Conservation (phyloP, 805 yeast genomes). For the Lipomyces sp. region DNA sequence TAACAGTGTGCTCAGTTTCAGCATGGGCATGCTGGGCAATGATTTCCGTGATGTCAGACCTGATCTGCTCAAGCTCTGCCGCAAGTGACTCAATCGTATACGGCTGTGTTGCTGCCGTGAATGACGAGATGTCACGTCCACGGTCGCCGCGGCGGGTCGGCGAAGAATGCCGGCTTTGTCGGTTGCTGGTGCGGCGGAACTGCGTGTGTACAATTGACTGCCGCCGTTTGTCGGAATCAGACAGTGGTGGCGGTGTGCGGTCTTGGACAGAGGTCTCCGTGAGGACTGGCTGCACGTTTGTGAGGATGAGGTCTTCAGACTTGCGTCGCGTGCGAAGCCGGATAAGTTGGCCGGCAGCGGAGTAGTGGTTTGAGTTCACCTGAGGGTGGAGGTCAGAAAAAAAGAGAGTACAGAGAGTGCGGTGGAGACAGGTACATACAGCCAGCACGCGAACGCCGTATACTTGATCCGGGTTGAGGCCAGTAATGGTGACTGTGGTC, state of each 20-base stretch:
- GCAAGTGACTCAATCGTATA: conserved; percentile 39
- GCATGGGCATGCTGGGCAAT: conserved; percentile 30
- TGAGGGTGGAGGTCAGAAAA: not conserved
- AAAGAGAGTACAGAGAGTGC: not conserved
- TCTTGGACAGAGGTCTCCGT: conserved; percentile 6
- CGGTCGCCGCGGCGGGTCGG: conserved; percentile 7
- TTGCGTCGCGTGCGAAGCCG: conserved; percentile 33
- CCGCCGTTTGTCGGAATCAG: not conserved
- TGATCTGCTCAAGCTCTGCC: conserved; percentile 38
- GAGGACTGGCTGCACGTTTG: conserved; percentile 25
- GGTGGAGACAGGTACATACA: conserved; percentile 21
- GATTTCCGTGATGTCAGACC: conserved; percentile 37
- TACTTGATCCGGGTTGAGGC: conserved; percentile 36
- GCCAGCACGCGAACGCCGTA: conserved; percentile 39
- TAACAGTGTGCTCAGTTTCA: conserved; percentile 33
- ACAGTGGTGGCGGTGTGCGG: not conserved
- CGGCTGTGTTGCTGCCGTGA: conserved; percentile 30
- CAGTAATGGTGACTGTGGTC: conserved; percentile 36
- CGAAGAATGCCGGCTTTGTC: conserved; percentile 10
- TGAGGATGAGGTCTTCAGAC: conserved; percentile 32
- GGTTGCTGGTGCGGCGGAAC: conserved; percentile 16
- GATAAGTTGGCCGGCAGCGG: conserved; percentile 30
- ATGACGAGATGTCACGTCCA: conserved; percentile 18
- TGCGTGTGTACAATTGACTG: conserved; percentile 11
- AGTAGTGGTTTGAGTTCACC: conserved; percentile 28